Evolutionary conservation across 495 filamentous ascomycete genomes (phyloP).

Genomic region (Xylaria nigripes): DNA sequence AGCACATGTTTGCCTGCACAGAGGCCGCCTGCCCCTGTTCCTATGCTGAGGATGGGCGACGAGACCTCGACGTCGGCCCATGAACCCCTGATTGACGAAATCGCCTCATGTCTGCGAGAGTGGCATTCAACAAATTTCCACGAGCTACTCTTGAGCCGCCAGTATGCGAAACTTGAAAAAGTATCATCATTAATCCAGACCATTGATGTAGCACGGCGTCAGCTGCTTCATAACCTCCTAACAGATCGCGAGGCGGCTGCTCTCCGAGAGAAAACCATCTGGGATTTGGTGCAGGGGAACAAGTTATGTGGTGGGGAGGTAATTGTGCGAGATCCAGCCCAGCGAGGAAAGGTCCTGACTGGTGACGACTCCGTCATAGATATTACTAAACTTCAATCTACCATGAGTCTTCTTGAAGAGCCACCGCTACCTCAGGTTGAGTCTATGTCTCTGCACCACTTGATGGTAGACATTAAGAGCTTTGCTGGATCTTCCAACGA

Average conservation of each 20-base stretch:
- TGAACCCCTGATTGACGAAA: slow-evolving; percentile 94
- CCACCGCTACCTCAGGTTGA: slow-evolving; percentile 60
- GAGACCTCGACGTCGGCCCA: slow-evolving; percentile 82
- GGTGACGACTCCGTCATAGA: slow-evolving; percentile 90
- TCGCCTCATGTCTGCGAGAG: slow-evolving; percentile 89
- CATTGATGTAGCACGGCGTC: slow-evolving; percentile 73
- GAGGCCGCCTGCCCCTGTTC: slow-evolving; percentile 84
- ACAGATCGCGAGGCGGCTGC: slow-evolving; percentile 70
- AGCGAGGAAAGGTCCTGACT: slow-evolving; percentile 77
- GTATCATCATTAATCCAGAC: slow-evolving; percentile 70
- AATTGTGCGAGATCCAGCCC: slow-evolving; percentile 81
- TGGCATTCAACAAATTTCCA: slow-evolving; percentile 98
- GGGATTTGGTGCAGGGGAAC: slow-evolving; percentile 89
- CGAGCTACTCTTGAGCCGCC: slow-evolving; percentile 73
- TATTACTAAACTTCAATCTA: slow-evolving; percentile 81
- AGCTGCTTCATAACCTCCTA: slow-evolving; percentile 87
- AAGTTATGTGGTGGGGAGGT: slow-evolving; percentile 86
- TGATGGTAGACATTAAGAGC: slow-evolving; percentile 74
- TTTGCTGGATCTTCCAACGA: slow-evolving; percentile 65
- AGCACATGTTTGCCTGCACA: slow-evolving; percentile 33
- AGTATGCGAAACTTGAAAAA: slow-evolving; percentile 73
- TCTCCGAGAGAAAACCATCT: slow-evolving; percentile 79
- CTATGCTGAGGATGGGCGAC: slow-evolving; percentile 94
- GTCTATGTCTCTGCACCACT: slow-evolving; percentile 66
- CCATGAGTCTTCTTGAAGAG: slow-evolving; percentile 88